Conservation (phyloP, 164 flowering plant species). For the Brasenia schreberi region DNA sequence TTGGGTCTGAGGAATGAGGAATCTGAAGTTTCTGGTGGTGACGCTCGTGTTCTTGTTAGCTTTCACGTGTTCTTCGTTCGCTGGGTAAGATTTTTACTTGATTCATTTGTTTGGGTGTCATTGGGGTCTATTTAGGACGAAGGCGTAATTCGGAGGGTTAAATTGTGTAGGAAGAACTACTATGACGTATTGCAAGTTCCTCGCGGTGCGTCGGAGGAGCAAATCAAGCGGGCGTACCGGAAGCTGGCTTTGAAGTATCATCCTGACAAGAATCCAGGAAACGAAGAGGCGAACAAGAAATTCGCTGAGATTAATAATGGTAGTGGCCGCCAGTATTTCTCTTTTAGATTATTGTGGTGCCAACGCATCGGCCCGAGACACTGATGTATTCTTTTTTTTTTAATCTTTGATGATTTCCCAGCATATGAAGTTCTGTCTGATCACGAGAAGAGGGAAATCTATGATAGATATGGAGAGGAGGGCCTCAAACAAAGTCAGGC, state of each 20-base stretch:
- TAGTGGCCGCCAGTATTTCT: conserved; percentile 8
- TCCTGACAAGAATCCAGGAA: conserved; percentile 98
- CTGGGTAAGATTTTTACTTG: conserved; percentile 6
- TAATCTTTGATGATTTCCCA: conserved; percentile 10
- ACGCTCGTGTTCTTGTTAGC: conserved; percentile 4
- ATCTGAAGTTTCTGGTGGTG: background rate
- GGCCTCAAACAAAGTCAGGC: conserved; percentile 93
- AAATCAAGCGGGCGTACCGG: conserved; percentile 91
- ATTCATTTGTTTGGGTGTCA: background rate
- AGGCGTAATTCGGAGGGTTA: background rate
- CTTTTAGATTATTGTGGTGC: background rate
- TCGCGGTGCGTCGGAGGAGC: conserved; percentile 85
- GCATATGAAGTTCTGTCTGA: conserved; percentile 95
- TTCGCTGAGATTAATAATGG: conserved; percentile 96
- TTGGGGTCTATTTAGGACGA: background rate
- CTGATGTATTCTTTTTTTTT: background rate
- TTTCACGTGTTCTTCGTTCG: conserved; percentile 2
- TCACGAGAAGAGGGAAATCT: conserved; percentile 82
- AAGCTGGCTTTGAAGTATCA: conserved; percentile 95
- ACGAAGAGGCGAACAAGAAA: conserved; percentile 87
- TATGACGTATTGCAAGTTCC: conserved; percentile 86
- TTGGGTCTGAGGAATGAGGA: conserved; percentile 29
- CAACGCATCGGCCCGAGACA: background rate
- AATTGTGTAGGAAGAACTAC: conserved; percentile 64
- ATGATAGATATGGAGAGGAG: conserved; percentile 92